Base-by-base conservation (phyloP, 2,329 filamentous ascomycete species). In the Alternaria sp. region DNA sequence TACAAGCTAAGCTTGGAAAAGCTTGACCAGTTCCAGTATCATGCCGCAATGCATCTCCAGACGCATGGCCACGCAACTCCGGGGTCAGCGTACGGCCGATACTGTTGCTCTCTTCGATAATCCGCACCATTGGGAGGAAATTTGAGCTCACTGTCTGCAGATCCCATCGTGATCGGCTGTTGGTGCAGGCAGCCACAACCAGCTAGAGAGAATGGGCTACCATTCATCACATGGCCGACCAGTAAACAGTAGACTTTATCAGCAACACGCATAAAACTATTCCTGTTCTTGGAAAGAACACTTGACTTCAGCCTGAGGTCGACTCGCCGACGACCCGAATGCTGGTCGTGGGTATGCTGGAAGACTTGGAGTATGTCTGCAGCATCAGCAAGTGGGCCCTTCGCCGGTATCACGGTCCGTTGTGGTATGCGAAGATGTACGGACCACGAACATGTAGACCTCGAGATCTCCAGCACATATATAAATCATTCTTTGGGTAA, bases 321-420 rank as follows among this genome's bases (percentile, higher is more conserved):
- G 22, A 54, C 20, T 48, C 49, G 41, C 56, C 27, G 18, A 30
- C 32, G 30, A 58, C n/a, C 30, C 30, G 22, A 41, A 58, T 11
- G 5, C 51, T 43, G n/a, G 14, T 43, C 7, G 22, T 43, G n/a
- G 14, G 27, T 16, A 41, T 43, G 36, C n/a, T 16, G 36, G 27
- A 20, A 43, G n/a, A 32, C n/a, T 22, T 22, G 16, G 20, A 18
- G 41, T 28, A 16, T 45, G 7, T 32, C 27, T 46, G 41, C 41
- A 57, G 32, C 53, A 27, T 51, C 53, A 46, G 53, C 38, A 57
- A 25, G 46, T 46, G 40, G 40, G 20, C 27, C 18, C 7, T 14
- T 34, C 18, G 8, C 32, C 58, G 58, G 40, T 32, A 20, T 30
- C 34, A 46, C 41, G 32, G 53, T 16, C 46, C 48, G 58, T 27